phyloP scores from a whole-genome alignment of 2,329 filamentous ascomycete genomes.

The Raffaelea albimanens region DNA sequence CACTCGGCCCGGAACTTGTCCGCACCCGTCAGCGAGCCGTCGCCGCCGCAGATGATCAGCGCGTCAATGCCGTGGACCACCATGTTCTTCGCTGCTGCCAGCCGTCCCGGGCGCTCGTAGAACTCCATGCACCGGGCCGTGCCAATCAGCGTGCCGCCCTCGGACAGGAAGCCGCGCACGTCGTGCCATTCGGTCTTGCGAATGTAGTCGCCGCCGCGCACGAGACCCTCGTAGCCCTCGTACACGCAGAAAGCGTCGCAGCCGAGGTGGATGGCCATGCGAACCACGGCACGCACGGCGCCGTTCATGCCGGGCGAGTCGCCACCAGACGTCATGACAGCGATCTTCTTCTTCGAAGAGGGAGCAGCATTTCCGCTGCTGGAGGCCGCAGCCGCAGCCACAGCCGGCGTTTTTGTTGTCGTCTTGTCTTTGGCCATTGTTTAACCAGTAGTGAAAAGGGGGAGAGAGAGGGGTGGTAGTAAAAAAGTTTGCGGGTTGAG shows the following conservation, averaged over 20 bases:
- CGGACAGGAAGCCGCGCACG: constrained; percentile 86
- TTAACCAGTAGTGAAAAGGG: no score
- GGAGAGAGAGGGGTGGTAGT: no score
- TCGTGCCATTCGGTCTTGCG: constrained; percentile 84
- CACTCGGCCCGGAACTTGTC: constrained; percentile 90
- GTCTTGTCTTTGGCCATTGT: no score
- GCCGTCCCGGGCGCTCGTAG: constrained; percentile 75
- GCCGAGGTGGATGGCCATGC: constrained; percentile 77
- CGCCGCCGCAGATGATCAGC: constrained; percentile 91
- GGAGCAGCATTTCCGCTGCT: not conserved
- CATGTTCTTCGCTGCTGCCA: constrained; percentile 89
- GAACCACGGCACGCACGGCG: constrained; percentile 79
- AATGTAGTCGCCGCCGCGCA: constrained; percentile 82
- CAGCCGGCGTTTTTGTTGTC: not conserved
- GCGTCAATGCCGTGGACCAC: constrained; percentile 88
- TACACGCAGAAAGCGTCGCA: constrained; percentile 76
- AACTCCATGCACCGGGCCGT: constrained; percentile 91
- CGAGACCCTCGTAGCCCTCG: constrained; percentile 93
- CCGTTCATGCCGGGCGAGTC: constrained; percentile 95
- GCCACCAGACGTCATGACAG: constrained; percentile 88
- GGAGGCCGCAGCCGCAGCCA: not conserved
- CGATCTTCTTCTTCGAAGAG: constrained; percentile 57
- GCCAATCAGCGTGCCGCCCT: constrained; percentile 91
- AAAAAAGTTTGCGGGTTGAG: not conserved
- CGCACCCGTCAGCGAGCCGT: constrained; percentile 90